These are phyloP conservation scores for Kwoniella sp. DNA, from an alignment of 768 basidiomycete genomes.

Conservation along the genomic window DNA sequence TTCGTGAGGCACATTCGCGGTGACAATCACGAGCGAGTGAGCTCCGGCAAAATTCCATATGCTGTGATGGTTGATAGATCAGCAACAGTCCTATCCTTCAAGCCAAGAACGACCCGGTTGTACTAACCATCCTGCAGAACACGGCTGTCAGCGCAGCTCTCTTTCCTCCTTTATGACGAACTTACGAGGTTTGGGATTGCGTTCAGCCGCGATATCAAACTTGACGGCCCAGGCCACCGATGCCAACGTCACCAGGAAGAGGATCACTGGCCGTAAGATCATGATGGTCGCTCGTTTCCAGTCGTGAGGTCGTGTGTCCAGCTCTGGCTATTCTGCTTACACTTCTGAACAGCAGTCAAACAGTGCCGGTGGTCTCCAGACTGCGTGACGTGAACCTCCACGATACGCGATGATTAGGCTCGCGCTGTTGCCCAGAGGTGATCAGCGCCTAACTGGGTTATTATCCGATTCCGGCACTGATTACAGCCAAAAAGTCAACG, in stretches of 20 bases:
- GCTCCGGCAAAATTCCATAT: constrained; percentile 90
- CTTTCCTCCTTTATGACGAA: neutral
- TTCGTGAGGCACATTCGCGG: constrained; percentile 75
- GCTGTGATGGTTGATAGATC: constrained; percentile 55
- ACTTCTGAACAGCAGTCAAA: too few species aligned
- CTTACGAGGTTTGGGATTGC: constrained; percentile 63
- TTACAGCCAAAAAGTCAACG: too few species aligned
- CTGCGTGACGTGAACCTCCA: too few species aligned
- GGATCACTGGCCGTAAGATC: constrained; percentile 19
- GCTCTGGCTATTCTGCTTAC: too few species aligned
- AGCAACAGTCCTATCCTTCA: neutral
- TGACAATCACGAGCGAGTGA: constrained; percentile 88
- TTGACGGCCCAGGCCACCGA: constrained; percentile 65
- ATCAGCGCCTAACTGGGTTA: too few species aligned
- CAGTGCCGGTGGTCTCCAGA: too few species aligned
- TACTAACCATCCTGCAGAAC: constrained; percentile 37
- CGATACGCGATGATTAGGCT: too few species aligned
- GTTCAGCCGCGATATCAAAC: constrained; percentile 68
- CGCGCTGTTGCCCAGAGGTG: too few species aligned
- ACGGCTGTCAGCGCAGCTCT: neutral
- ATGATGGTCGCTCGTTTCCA: constrained; percentile 1
- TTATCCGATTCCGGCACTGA: too few species aligned
- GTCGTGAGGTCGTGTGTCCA: constrained; percentile 6
- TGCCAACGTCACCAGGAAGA: constrained; percentile 27
- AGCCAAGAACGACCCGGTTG: neutral